Percentiles rank a stretch among this genome's conserved stretches.
Conservation (phyloP, 768 basidiomycete genomes). For the Leccinellum rugosiceps region DNA sequence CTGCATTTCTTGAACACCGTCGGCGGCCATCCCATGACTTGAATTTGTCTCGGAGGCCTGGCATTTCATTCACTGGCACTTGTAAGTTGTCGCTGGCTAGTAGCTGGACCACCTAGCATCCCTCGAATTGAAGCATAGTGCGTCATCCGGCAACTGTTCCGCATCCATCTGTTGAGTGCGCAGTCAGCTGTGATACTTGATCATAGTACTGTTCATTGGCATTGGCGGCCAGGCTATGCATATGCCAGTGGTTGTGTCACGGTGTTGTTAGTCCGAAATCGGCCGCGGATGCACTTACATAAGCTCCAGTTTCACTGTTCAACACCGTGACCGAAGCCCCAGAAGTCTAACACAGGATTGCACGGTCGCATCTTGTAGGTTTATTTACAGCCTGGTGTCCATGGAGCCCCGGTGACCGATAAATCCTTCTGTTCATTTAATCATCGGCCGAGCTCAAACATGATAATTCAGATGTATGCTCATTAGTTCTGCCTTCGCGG, state of each 20-base stretch:
- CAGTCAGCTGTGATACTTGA: neutral
- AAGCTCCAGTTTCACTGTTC: neutral
- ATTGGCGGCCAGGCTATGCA: too few species aligned
- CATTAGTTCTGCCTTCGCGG: too few species aligned
- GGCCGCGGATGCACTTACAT: neutral
- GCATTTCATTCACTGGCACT: neutral
- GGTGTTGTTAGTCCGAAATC: neutral
- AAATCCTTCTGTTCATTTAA: too few species aligned
- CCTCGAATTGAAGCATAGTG: neutral
- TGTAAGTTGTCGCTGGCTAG: neutral
- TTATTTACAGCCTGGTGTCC: too few species aligned
- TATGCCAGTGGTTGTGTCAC: too few species aligned
- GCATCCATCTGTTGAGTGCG: neutral
- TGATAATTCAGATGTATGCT: too few species aligned
- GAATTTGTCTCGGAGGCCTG: neutral
- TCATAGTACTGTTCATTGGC: too few species aligned
- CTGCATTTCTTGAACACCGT: neutral
- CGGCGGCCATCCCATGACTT: neutral
- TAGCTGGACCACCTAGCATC: neutral
- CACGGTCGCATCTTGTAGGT: too few species aligned
- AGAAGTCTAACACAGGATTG: too few species aligned
- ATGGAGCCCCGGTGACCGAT: too few species aligned
- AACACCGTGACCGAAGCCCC: too few species aligned
- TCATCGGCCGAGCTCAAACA: too few species aligned
- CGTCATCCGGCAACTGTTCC: neutral